Percentiles rank a stretch among this genome's conserved stretches.
Evolutionary conservation across 2,329 filamentous ascomycete species (phyloP).

Genomic region (Phialophora verrucosa): DNA sequence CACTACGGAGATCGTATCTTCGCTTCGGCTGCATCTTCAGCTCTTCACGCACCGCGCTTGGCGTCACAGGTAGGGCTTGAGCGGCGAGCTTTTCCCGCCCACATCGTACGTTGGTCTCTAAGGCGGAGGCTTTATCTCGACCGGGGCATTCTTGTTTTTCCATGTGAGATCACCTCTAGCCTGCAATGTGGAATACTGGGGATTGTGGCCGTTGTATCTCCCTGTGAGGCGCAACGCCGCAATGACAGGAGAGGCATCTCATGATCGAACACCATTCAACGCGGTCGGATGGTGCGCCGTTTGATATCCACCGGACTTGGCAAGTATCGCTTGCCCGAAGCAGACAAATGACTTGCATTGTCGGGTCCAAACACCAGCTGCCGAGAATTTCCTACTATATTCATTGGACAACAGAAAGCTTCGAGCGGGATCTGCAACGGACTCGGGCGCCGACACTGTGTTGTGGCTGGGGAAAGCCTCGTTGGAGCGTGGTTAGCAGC

Average conservation of each 20-base stretch:
- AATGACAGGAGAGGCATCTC: background rate
- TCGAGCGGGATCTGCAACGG: background rate
- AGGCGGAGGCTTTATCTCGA: background rate
- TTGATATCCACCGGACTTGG: background rate
- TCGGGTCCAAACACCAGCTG: background rate
- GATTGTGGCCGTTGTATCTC: background rate
- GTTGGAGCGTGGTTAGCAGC: background rate
- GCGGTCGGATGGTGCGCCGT: background rate
- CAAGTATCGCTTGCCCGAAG: background rate
- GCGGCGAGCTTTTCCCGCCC: background rate
- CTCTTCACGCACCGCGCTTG: background rate
- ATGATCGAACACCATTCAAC: background rate
- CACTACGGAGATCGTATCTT: background rate
- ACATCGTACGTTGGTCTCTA: background rate
- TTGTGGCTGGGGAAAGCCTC: background rate
- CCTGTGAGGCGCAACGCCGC: background rate
- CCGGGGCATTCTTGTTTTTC: background rate
- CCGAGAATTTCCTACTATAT: background rate
- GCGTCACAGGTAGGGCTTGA: background rate
- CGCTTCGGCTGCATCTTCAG: background rate
- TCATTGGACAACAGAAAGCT: background rate
- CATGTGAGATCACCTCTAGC: background rate
- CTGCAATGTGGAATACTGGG: background rate
- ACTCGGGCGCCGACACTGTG: background rate
- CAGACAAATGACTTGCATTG: background rate